phyloP scores from a whole-genome alignment of 768 basidiomycete species.

The Lactarius evosmus region DNA sequence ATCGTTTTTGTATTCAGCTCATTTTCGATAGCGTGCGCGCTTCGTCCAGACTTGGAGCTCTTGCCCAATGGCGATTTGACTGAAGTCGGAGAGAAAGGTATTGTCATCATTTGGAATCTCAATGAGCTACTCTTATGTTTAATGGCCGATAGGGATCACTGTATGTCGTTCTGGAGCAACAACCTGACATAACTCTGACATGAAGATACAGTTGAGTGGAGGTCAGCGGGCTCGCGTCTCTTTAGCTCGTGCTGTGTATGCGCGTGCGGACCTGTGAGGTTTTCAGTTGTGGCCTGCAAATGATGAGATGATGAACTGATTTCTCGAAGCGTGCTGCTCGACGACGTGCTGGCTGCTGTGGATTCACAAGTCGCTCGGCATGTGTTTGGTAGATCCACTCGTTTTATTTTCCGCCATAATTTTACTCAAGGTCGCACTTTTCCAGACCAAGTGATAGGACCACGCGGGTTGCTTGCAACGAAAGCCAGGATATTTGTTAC shows the following conservation, averaged over 20 bases:
- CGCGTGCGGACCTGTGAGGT: constrained; percentile 80
- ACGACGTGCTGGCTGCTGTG: constrained; percentile 85
- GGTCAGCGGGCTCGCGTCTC: constrained; percentile 83
- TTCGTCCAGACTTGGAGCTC: constrained; percentile 74
- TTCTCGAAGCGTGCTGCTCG: constrained; percentile 60
- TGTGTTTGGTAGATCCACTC: constrained; percentile 57
- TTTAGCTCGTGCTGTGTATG: constrained; percentile 86
- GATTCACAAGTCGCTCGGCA: constrained; percentile 88
- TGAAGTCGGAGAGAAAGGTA: constrained; percentile 83
- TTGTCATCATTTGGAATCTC: constrained; percentile 22
- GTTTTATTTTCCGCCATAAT: background rate
- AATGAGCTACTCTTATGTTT: background rate
- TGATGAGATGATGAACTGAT: constrained; percentile 5
- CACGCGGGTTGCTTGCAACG: constrained; percentile 71
- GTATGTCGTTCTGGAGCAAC: constrained; percentile 38
- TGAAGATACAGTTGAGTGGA: constrained; percentile 56
- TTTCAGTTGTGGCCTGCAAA: background rate
- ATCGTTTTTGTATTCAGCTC: background rate
- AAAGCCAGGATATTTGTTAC: constrained; percentile 87
- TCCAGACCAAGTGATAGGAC: constrained; percentile 81
- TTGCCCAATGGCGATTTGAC: constrained; percentile 81
- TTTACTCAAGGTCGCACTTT: constrained; percentile 5
- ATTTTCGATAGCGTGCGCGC: constrained; percentile 64
- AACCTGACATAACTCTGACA: constrained; percentile 1
- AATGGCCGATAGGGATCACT: constrained; percentile 47